These are phyloP conservation scores for Przewalskia tangutica DNA, from an alignment of 257 asterid species.

Conservation along the genomic window DNA sequence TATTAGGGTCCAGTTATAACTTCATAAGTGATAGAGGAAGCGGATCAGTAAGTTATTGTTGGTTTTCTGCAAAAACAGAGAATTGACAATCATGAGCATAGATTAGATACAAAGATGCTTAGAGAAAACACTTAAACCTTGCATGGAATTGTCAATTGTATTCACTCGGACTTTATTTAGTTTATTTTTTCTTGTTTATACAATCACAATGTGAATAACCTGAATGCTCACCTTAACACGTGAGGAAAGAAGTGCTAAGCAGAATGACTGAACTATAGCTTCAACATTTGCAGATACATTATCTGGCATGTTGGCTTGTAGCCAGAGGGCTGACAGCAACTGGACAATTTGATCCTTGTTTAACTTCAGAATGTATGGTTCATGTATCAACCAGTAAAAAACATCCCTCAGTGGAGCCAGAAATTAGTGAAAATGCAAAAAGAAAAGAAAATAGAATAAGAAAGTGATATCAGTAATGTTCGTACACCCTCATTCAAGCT, in stretches of 20 bases:
- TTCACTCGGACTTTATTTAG: not conserved
- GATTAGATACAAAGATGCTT: not conserved
- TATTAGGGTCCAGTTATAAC: conserved; percentile 54
- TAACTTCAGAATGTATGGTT: conserved; percentile 53
- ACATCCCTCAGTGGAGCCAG: not conserved
- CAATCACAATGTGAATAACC: not conserved
- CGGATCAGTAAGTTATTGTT: conserved; percentile 39
- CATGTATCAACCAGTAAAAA: conserved; percentile 36
- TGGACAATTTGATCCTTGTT: conserved; percentile 84
- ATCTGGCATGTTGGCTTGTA: conserved; percentile 68
- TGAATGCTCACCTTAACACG: conserved; percentile 49
- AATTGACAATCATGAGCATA: conserved; percentile 4
- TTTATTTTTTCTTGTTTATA: not conserved
- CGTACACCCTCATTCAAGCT: conserved; percentile 60
- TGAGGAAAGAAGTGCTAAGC: conserved; percentile 52
- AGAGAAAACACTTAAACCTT: not conserved
- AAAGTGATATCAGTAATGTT: not conserved
- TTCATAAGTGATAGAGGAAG: conserved; percentile 61
- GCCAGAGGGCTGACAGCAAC: conserved; percentile 79
- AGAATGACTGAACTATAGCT: conserved; percentile 93
- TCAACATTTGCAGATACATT: conserved; percentile 79
- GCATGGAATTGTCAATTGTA: not conserved
- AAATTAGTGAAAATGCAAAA: not conserved
- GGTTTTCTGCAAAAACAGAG: conserved; percentile 43
- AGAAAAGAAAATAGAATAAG: not conserved